Evolutionary conservation across 2,329 filamentous ascomycete species (phyloP).

Genomic region (Neofusicoccum ribis): DNA sequence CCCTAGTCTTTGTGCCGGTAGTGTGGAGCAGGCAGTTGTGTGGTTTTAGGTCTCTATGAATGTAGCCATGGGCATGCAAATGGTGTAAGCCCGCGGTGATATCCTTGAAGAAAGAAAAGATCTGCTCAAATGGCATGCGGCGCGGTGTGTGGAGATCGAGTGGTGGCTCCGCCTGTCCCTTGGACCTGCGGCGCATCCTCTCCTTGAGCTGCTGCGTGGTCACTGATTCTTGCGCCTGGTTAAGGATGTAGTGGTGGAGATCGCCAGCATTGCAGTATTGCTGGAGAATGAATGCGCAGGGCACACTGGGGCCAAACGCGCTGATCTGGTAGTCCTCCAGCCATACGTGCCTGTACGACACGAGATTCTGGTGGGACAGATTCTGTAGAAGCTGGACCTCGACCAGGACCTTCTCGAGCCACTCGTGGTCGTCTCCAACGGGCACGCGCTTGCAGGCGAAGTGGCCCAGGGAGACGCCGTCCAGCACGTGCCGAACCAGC

Average conservation of each 20-base stretch:
- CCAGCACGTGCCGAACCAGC: constrained; percentile 88
- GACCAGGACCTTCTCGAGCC: constrained; percentile 90
- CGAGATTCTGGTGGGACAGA: constrained; percentile 89
- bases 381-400: constrained; percentile 92
- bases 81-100: constrained; percentile 90
- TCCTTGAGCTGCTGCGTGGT: constrained; percentile 88
- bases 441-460: constrained; percentile 98
- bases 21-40: constrained; percentile 90
- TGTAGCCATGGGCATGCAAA: constrained; percentile 86
- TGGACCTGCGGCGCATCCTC: constrained; percentile 78
- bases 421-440: constrained; percentile 87
- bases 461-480: constrained; percentile 81
- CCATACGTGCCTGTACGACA: constrained; percentile 97
- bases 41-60: constrained; percentile 93
- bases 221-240: constrained; percentile 58
- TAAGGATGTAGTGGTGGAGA: constrained; percentile 82
- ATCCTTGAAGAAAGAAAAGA: constrained; percentile 94
- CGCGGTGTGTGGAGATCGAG: constrained; percentile 53
- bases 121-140: constrained; percentile 74
- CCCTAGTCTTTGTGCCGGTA: constrained; percentile 69
- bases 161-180: constrained; percentile 68
- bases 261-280: constrained; percentile 97
- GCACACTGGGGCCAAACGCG: constrained; percentile 83
- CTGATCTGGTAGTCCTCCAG: constrained; percentile 83
- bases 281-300: constrained; percentile 94